These are phyloP conservation scores for Escovopsis weberi DNA, from an alignment of 2,329 filamentous ascomycete genomes.

Conservation along the genomic window DNA sequence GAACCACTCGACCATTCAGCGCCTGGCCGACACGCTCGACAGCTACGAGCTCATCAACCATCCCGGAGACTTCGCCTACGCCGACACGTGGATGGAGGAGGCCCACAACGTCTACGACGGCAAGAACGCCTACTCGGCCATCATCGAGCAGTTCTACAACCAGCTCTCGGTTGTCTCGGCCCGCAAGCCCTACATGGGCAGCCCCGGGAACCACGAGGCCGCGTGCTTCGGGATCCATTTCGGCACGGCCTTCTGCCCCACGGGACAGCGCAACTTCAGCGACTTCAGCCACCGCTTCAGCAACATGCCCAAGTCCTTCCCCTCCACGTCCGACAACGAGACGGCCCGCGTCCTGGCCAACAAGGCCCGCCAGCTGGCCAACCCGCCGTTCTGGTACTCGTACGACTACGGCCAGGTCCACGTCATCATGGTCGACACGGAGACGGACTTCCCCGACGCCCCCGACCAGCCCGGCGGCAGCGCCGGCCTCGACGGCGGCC, in stretches of 20 bases:
- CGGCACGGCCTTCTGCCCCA: constrained; percentile 25
- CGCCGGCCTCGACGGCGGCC: constrained; percentile 27
- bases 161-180: constrained; percentile 27
- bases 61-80: constrained; percentile 42
- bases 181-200: constrained; percentile 34
- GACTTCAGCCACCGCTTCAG: constrained; percentile 43
- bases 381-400: constrained; percentile 13
- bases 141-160: constrained; percentile 39
- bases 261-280: constrained; percentile 45
- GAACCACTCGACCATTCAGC: constrained; percentile 44
- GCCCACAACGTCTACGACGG: constrained; percentile 31
- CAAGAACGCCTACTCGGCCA: constrained; percentile 38
- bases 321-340: constrained; percentile 29
- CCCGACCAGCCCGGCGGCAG: constrained; percentile 12
- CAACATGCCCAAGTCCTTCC: constrained; percentile 31
- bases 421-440: constrained; percentile 20
- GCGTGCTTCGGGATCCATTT: constrained; percentile 30
- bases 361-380: constrained; percentile 24
- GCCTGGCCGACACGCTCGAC: constrained; percentile 34
- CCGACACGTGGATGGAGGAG: constrained; percentile 40
- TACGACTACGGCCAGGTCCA: constrained; percentile 17
- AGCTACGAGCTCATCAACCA: constrained; percentile 42
- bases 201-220: constrained; percentile 43
- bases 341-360: constrained; percentile 28
- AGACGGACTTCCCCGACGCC: constrained; percentile 17